Conservation (phyloP, 768 basidiomycete species). For the Chlorophyllum brunneum region DNA sequence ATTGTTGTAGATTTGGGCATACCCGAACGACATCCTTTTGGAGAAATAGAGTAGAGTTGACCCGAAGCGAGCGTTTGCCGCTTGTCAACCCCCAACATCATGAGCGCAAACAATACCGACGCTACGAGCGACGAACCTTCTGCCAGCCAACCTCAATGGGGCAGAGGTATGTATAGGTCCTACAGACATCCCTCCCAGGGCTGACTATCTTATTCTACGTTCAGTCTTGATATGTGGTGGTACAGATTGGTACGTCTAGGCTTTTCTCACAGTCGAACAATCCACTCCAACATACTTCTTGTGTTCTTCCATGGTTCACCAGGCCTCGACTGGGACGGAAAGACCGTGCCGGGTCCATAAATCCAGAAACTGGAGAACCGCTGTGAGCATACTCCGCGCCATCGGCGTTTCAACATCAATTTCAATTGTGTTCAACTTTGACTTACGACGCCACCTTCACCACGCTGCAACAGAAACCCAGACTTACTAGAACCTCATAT, state of each 20-base stretch:
- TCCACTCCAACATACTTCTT: slow-evolving; percentile 19
- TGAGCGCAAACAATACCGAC: slow-evolving; percentile 10
- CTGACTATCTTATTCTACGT: slow-evolving; percentile 18
- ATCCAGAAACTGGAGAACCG: slow-evolving; percentile 36
- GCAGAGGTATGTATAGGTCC: slow-evolving; percentile 29
- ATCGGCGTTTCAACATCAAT: slow-evolving; percentile 13
- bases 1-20: slow-evolving; percentile 4
- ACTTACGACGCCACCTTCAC: slow-evolving; percentile 1
- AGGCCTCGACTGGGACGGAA: slow-evolving; percentile 80
- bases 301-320: slow-evolving; percentile 14
- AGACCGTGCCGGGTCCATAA: slow-evolving; percentile 50
- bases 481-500: slow-evolving; percentile 89
- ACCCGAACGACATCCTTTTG: slow-evolving; percentile 10
- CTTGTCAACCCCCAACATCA: slow-evolving; percentile 16
- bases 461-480: slow-evolving; percentile 42
- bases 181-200: slow-evolving; percentile 13
- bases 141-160: slow-evolving; percentile 38
- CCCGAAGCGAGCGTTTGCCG: slow-evolving; percentile 11
- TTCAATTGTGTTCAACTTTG: slow-evolving; percentile 7
- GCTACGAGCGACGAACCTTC: slow-evolving; percentile 7
- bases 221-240: slow-evolving; percentile 83
- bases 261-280: slow-evolving; percentile 26
- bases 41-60: slow-evolving; percentile 15
- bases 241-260: slow-evolving; percentile 71
- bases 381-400: slow-evolving; percentile 26